Evolutionary conservation across 129 eudicot genomes (phyloP).

Genomic region (Lactuca sativa): DNA sequence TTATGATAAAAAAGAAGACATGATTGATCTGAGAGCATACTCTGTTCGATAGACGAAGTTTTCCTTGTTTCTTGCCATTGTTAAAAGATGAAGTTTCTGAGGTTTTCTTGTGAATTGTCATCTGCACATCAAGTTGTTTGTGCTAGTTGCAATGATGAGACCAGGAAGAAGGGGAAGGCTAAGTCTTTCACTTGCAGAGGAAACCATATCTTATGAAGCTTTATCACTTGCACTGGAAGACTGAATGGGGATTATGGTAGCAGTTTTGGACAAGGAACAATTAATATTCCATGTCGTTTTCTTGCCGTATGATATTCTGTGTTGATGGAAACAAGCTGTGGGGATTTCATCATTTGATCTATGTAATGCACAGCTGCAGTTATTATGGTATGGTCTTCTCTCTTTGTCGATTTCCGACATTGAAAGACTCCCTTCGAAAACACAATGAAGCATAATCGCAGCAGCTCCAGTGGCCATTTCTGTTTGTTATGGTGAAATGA

Average conservation of each 20-base stretch:
- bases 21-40: too few species aligned
- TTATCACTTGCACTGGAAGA: not conserved
- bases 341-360: conserved; percentile 16
- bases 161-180: too few species aligned
- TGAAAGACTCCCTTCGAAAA: conserved; percentile 29
- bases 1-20: too few species aligned
- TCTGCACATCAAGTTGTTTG: too few species aligned
- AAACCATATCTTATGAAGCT: too few species aligned
- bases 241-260: not conserved
- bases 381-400: conserved; percentile 37
- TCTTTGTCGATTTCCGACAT: conserved; percentile 25
- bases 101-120: too few species aligned
- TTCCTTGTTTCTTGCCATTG: too few species aligned
- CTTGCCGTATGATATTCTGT: conserved; percentile 25
- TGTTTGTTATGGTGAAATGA: not conserved
- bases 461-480: conserved; percentile 29
- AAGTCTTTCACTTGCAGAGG: too few species aligned
- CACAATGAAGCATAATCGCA: conserved; percentile 6
- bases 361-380: conserved; percentile 41
- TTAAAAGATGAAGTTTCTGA: too few species aligned
- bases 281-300: not conserved
- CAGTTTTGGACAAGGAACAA: not conserved
- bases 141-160: too few species aligned
- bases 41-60: too few species aligned
- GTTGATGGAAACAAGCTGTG: conserved; percentile 17